Base-by-base conservation (phyloP, 169 alveolate species). In the Plasmodium sp. region DNA sequence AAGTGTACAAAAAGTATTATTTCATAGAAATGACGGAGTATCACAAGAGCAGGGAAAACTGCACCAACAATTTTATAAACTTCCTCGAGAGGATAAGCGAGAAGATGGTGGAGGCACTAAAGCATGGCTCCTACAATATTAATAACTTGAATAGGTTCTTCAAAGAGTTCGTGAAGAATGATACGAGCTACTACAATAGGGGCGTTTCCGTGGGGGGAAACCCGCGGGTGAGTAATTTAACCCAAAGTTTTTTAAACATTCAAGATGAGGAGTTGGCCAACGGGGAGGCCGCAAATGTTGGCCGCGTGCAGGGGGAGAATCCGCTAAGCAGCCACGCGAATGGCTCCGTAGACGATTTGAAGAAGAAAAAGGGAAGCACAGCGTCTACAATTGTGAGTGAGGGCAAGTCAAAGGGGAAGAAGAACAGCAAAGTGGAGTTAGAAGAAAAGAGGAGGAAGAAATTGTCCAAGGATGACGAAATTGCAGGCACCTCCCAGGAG, bases 1-100 rank as follows among this genome's bases (percentile, higher is more conserved):
- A 92, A 75, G 84, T 82, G 2, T 82, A 92, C 75, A 92, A 92
- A 82, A 92, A 92, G 83, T 92, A 92, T 58, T 81, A 92, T 56
- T 92, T 92, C 83, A 92, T 92, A 18, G 95, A 92, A 92, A 92
- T 92, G 95, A 92, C 95, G 9, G 84, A 92, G 62, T 92, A 71
- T 82, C 95, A 92, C 33, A 92, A 71, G 56, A 92, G 92, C 41
- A 43, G 95, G 75, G 95, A 92, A 73, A 92, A 81, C 58, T 92
- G 81, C 39, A 82, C 95, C 31, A 71, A 43, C 58, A 92, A 92
- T 33, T 92, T 92, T 54, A 71, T 92, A 39, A 92, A 82, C 33
- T 92, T 92, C 36, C 92, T 92, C 62, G 95, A 92, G 71, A 45
- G 92, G 75, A 5, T 83, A 82, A 71, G 31, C 51, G 85, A 92